Evolutionary conservation across 2,329 filamentous ascomycete species (phyloP).

Genomic region (Aspergillus neotritici): DNA sequence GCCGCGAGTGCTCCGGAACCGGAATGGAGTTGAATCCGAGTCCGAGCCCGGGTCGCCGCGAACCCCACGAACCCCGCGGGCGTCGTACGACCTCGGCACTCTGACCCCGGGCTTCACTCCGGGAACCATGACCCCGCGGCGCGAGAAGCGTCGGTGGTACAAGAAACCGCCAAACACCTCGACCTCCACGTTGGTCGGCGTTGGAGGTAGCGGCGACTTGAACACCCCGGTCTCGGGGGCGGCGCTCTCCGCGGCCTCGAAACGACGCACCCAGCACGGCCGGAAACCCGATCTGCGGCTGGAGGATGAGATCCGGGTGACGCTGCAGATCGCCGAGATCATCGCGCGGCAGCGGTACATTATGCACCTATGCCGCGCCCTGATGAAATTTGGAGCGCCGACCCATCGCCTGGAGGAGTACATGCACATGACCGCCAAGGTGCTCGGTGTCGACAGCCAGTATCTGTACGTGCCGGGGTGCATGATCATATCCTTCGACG

Average conservation of each 20-base stretch:
- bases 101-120: constrained; percentile 6
- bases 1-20: no score
- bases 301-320: constrained; percentile 52
- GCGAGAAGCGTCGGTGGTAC: constrained; percentile 29
- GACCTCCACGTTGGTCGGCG: constrained; percentile 18
- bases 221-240: constrained; percentile 26
- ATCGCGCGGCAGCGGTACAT: constrained; percentile 77
- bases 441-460: constrained; percentile 81
- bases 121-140: constrained; percentile 13
- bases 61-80: no score
- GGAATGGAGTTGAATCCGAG: no score
- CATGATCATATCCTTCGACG: constrained; percentile 88
- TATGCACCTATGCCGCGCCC: constrained; percentile 72
- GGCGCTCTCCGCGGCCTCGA: constrained; percentile 22
- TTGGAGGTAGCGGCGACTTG: constrained; percentile 21
- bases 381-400: constrained; percentile 87
- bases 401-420: constrained; percentile 88
- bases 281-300: constrained; percentile 16
- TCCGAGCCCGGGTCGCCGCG: no score
- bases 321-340: constrained; percentile 60
- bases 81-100: constrained; percentile 4
- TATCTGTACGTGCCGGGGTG: constrained; percentile 86
- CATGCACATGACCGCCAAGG: constrained; percentile 82
- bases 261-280: constrained; percentile 19
- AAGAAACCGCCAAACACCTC: constrained; percentile 25